A percentile compares a stretch with the other conserved stretches of the same genome.
phyloP scores from a whole-genome alignment of 2,329 filamentous ascomycete genomes.

The Chrysoporthe austroafricana region DNA sequence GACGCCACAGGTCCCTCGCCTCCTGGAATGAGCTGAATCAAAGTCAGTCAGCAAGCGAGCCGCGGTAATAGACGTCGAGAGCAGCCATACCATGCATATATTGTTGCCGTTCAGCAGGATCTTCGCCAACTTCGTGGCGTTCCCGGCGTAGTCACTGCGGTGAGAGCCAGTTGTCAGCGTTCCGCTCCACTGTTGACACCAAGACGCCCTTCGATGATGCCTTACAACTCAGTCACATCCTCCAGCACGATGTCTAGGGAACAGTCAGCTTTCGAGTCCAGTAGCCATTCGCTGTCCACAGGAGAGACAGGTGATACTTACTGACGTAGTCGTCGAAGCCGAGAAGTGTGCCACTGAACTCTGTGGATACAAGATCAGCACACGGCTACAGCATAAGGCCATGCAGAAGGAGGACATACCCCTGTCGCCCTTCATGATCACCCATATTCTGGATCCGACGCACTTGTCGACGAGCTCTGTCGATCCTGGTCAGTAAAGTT shows the following conservation, averaged over 20 bases:
- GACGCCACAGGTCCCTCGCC: conserved; percentile 67
- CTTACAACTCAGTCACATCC: conserved; percentile 95
- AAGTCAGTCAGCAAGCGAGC: conserved; percentile 23
- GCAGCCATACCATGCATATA: conserved; percentile 88
- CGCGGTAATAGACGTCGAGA: background rate
- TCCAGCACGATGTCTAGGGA: conserved; percentile 92
- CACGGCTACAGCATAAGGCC: background rate
- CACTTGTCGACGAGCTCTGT: conserved; percentile 98
- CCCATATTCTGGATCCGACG: conserved; percentile 96
- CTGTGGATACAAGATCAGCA: conserved; percentile 50
- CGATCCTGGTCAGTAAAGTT: conserved; percentile 13
- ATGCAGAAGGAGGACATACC: conserved; percentile 56
- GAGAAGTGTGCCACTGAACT: conserved; percentile 92
- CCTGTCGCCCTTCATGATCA: conserved; percentile 99
- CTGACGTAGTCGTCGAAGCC: conserved; percentile 99
- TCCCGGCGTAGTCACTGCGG: conserved; percentile 83
- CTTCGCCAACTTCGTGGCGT: conserved; percentile 87
- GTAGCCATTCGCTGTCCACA: background rate
- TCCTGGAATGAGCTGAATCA: conserved; percentile 71
- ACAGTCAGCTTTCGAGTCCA: conserved; percentile 8
- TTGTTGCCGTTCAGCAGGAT: conserved; percentile 98
- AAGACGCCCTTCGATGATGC: conserved; percentile 16
- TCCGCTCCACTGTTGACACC: background rate
- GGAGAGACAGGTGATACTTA: conserved; percentile 58
- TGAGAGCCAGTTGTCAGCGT: conserved; percentile 32